phyloP scores from a whole-genome alignment of 345 rosid genomes.

The Sonneratia alba region DNA sequence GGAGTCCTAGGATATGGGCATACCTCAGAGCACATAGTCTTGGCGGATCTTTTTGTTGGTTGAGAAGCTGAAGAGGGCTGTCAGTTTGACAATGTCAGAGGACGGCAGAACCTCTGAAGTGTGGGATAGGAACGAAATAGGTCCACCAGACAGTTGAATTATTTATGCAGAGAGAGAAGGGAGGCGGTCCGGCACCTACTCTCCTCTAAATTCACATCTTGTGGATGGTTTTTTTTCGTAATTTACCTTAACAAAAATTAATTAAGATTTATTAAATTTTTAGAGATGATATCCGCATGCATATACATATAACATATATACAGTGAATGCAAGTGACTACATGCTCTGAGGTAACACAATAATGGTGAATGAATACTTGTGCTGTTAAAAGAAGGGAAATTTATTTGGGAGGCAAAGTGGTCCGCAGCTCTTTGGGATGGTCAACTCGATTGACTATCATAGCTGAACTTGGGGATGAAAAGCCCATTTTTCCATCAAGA shows the following conservation, averaged over 20 bases:
- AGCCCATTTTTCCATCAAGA: background rate
- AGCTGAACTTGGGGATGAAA: no score
- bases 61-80: background rate
- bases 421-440: no score
- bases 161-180: background rate
- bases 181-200: no score
- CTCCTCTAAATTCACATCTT: no score
- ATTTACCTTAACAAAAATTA: no score
- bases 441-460: no score
- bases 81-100: background rate
- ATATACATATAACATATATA: no score
- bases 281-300: no score
- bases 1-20: conserved; percentile 7
- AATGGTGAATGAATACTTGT: background rate
- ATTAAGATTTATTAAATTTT: no score
- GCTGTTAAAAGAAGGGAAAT: background rate
- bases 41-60: background rate
- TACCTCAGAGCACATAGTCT: conserved; percentile 10
- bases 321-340: background rate
- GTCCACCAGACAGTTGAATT: background rate
- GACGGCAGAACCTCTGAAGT: background rate
- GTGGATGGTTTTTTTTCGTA: no score
- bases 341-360: background rate
- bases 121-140: background rate
- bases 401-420: background rate